These are phyloP conservation scores for Pythium myriotylum DNA, from an alignment of 352 stramenopile species.

Conservation along the genomic window DNA sequence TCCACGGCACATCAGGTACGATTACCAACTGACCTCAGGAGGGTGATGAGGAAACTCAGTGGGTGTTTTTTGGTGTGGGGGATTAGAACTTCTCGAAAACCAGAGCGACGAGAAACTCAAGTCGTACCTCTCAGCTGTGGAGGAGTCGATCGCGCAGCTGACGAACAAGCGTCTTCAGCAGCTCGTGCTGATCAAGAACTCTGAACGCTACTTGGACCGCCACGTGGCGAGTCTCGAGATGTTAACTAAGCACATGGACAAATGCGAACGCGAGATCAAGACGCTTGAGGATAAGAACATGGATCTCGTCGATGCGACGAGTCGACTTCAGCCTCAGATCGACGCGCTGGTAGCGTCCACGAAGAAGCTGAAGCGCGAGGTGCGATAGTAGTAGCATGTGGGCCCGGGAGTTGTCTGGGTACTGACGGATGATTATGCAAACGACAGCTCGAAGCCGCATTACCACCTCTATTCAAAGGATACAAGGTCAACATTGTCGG, in stretches of 20 bases:
- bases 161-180: conserved; percentile 75
- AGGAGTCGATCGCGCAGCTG: conserved; percentile 46
- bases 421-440: no score
- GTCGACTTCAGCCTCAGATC: conserved; percentile 60
- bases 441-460: conserved; percentile 50
- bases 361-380: conserved; percentile 74
- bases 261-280: conserved; percentile 66
- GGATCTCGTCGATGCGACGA: conserved; percentile 61
- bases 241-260: conserved; percentile 71
- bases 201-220: conserved; percentile 70
- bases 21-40: neutral
- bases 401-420: neutral
- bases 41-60: neutral
- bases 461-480: conserved; percentile 74
- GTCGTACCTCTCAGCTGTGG: conserved; percentile 41
- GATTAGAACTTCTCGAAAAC: conserved; percentile 57
- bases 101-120: conserved; percentile 60
- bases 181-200: conserved; percentile 76
- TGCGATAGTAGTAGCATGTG: conserved; percentile 18
- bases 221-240: conserved; percentile 73
- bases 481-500: conserved; percentile 84
- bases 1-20: conserved; percentile 65
- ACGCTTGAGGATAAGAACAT: conserved; percentile 75
- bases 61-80: neutral
- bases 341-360: conserved; percentile 47